Base-by-base conservation (phyloP, 768 basidiomycete genomes). In the Asterophora parasitica region DNA sequence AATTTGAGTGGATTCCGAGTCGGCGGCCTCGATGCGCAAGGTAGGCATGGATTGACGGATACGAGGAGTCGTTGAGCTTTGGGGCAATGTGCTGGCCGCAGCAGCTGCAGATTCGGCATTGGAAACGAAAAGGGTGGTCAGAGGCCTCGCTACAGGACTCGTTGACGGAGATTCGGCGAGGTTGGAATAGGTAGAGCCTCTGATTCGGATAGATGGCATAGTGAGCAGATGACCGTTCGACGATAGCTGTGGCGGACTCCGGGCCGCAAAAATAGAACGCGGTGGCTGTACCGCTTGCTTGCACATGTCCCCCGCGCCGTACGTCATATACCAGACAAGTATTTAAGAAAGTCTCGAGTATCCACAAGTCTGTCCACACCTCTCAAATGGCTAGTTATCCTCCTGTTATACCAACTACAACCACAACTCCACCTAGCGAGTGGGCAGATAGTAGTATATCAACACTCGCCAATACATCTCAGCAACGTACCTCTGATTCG, bases 141-240 rank as follows among this genome's bases (percentile, higher is more conserved):
- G 43, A 44, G 49, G 41, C 34, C 26, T 28, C 20, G 39, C 19
- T 43, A 13, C 44, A 19, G 39, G 52, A 8, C 42, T 38, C 9
- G 42, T 34, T 19, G 49, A 46, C n/a, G n/a, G n/a, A 20, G 51
- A 44, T 13, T 59, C 61, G 9, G 55, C 48, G 26, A 65, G 56
- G 30, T 54, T 50, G n/a, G 60, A 58, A 52, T 69, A 70, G 8
- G 62, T 52, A 23, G 60, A 61, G 15, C 64, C 61, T 59, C 63
- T 72, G 44, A 79, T 66, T 56, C 74, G 69, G 46, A 79, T 66
- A 33, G 78, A 79, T 31, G 77, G 75, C 75, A 78, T 77, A 23
- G 43, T 42, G 48, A 30, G 36, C 32, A 7, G 40, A 23, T 23
- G 19, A 31, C 30, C 30, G 23, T 23, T 23, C 6, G 23, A 3